Evolutionary conservation across 1,139 yeast genomes (phyloP), one percentile per base, ranked within the genome.

Genomic region (Wickerhamomyces sp.): DNA sequence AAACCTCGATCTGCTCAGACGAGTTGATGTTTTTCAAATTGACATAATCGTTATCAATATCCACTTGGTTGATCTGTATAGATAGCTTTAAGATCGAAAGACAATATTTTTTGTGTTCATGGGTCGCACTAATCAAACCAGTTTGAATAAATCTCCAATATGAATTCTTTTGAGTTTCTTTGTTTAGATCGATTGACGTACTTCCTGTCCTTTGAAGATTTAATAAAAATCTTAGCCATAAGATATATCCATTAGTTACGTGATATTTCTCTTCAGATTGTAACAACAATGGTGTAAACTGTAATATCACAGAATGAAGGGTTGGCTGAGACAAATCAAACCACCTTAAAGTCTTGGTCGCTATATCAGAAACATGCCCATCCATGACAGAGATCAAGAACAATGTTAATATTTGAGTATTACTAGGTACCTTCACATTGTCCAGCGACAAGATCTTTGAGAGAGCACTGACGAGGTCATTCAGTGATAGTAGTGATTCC

Each of bases 21-120:
- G 52, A 52, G 1, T 65, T 47, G 0, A 51, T 19, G 0, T 51
- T 41, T n/a, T 67, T 60, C 82, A 89, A 82, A 1, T 49, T 39
- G 47, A 85, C 71, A 16, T 68, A 60, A 0, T 61, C 55, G 27
- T 69, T 72, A 3, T 64, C 41, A 26, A 85, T 54, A 15, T 72
- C 61, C 0, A 45, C 39, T 1, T 61, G 53, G 3, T 81, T 59
- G 3, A 67, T 56, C 45, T 74, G 75, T 15, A 89, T 65, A 0
- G 95, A 73, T 18, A 75, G 58, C 48, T 81, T 81, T 32, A 88
- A 60, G 18, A 87, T 76, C 0, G 89, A 79, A 24, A 88, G 63
- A n/a, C 82, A 70, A 51, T 78, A 76, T 56, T 87, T 88, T 37
- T 89, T 72, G 41, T 76, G 79, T 45, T 86, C 95, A 52, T 84